Conservation (phyloP, 192 early-diverging fungal species). For the Umbelopsis ramanniana region DNA sequence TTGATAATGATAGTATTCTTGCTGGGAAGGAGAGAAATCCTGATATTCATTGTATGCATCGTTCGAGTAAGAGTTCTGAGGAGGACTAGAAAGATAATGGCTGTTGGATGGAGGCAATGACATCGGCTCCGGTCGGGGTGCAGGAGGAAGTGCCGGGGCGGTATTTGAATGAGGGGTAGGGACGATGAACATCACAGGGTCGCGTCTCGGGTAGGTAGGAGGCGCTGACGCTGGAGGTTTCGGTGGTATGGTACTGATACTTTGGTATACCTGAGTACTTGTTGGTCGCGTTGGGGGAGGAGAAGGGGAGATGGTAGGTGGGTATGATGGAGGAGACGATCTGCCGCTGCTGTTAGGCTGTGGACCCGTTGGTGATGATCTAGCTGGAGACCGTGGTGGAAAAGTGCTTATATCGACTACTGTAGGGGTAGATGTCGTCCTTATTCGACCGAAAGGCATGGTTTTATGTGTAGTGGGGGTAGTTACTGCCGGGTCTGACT, state of each 20-base stretch:
- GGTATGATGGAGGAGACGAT: slow-evolving; percentile 12
- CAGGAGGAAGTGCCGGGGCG: neutral
- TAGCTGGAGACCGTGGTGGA: neutral
- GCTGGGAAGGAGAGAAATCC: neutral
- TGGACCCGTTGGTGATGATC: neutral
- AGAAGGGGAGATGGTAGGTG: neutral
- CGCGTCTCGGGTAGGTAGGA: slow-evolving; percentile 11
- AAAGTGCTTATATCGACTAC: neutral
- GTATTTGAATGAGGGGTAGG: slow-evolving; percentile 11
- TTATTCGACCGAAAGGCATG: neutral
- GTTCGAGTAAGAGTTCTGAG: neutral
- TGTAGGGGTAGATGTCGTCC: slow-evolving; percentile 1
- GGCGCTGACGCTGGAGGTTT: neutral
- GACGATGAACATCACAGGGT: slow-evolving; percentile 10
- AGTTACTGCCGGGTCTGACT: slow-evolving; percentile 1
- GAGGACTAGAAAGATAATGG: neutral
- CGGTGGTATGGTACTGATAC: neutral
- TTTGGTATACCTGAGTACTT: neutral
- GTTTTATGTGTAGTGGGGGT: neutral
- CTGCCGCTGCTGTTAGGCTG: neutral
- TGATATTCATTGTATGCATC: neutral
- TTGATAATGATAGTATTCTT: slow-evolving; percentile 2
- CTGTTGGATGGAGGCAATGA: neutral
- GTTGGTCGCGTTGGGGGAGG: neutral
- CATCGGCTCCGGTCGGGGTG: neutral